These are phyloP conservation scores for Globisporangium yorkense DNA, from an alignment of 352 stramenopile genomes.

Conservation along the genomic window DNA sequence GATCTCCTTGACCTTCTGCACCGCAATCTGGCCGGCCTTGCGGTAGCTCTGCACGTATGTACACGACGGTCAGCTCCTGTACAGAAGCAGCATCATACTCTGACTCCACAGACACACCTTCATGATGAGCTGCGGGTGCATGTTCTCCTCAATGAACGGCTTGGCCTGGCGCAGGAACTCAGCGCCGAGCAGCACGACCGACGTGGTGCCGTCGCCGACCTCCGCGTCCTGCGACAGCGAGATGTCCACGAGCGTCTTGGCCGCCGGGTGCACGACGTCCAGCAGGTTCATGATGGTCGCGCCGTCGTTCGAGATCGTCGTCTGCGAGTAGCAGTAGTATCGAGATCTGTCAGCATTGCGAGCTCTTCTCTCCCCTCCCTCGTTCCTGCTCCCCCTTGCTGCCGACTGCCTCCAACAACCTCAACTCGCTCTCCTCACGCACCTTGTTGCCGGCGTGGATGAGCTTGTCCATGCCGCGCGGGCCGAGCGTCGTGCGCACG, in stretches of 20 bases:
- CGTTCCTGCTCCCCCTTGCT: not conserved
- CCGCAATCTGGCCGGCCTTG: slow-evolving; percentile 74
- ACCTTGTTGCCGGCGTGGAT: slow-evolving; percentile 88
- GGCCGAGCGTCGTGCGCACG: slow-evolving; percentile 96
- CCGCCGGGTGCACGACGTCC: slow-evolving; percentile 98
- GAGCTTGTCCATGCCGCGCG: slow-evolving; percentile 99
- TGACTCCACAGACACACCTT: slow-evolving; percentile 24
- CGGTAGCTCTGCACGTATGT: slow-evolving; percentile 52
- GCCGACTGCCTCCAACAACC: not conserved
- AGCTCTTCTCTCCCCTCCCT: not conserved
- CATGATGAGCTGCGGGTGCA: slow-evolving; percentile 91
- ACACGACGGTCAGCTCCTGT: not conserved
- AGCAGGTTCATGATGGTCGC: slow-evolving; percentile 98
- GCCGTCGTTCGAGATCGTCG: slow-evolving; percentile 99
- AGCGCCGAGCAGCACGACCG: slow-evolving; percentile 95
- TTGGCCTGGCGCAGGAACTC: slow-evolving; percentile 98
- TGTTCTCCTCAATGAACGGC: slow-evolving; percentile 97
- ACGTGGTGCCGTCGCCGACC: slow-evolving; percentile 94
- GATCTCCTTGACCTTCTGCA: slow-evolving; percentile 85
- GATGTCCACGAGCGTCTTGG: slow-evolving; percentile 98
- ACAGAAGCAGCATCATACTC: not conserved
- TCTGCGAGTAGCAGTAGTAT: slow-evolving; percentile 17
- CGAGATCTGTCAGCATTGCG: not conserved
- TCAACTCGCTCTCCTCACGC: not conserved
- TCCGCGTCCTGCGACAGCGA: slow-evolving; percentile 89